Percentiles rank a stretch among this genome's conserved stretches.
These are phyloP conservation scores for Lentinula guzmanii DNA, from an alignment of 768 basidiomycete genomes.

Conservation along the genomic window DNA sequence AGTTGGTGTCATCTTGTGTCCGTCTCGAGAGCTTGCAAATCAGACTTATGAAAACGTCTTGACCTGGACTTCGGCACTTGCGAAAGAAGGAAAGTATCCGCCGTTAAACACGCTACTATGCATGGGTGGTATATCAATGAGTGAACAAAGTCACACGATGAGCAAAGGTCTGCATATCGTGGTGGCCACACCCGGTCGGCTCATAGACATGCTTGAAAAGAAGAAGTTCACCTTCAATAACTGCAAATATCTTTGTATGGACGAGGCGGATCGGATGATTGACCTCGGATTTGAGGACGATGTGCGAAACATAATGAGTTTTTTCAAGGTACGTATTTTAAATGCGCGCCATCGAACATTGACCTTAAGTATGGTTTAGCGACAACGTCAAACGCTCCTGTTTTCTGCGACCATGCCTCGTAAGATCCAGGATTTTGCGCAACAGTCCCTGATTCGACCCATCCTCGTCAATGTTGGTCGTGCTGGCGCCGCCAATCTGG, in stretches of 20 bases:
- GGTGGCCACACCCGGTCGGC: conserved; percentile 91
- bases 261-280: conserved; percentile 99
- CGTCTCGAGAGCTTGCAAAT: conserved; percentile 92
- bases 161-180: conserved; percentile 92
- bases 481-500: conserved; percentile 95
- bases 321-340: conserved; percentile 71
- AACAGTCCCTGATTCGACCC: conserved; percentile 91
- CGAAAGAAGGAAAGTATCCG: conserved; percentile 78
- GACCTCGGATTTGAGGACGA: conserved; percentile 99
- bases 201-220: conserved; percentile 99
- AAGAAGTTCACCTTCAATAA: conserved; percentile 86
- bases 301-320: conserved; percentile 98
- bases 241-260: conserved; percentile 97
- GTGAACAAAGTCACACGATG: conserved; percentile 90
- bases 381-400: conserved; percentile 92
- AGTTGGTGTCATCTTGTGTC: conserved; percentile 94
- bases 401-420: conserved; percentile 99
- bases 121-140: conserved; percentile 98
- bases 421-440: conserved; percentile 98
- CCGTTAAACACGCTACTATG: conserved; percentile 84
- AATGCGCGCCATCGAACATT: background rate
- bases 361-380: conserved; percentile 35
- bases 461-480: conserved; percentile 96
- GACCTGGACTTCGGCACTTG: conserved; percentile 77
- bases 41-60: conserved; percentile 96